phyloP scores from a whole-genome alignment of 2,329 filamentous ascomycete species.

The Aspergillus uvarum region DNA sequence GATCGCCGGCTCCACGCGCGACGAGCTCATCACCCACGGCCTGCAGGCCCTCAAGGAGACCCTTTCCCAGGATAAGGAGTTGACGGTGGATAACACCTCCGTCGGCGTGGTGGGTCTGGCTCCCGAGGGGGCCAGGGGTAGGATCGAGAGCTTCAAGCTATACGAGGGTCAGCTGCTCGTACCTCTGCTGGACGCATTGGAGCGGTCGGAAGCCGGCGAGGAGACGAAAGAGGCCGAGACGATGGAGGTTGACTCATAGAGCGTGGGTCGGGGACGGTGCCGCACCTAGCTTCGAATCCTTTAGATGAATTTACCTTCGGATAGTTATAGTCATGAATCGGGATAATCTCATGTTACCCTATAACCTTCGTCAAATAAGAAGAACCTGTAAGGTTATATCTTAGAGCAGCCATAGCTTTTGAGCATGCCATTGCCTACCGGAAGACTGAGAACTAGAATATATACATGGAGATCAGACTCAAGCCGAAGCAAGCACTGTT shows the following conservation, averaged over 20 bases:
- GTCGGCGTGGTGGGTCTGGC: slow-evolving; percentile 76
- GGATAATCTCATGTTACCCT: slow-evolving; percentile 9
- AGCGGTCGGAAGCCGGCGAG: slow-evolving; percentile 45
- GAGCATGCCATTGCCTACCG: neutral
- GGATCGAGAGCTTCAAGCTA: slow-evolving; percentile 78
- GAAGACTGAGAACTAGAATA: no score
- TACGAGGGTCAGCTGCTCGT: slow-evolving; percentile 87
- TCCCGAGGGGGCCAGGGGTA: slow-evolving; percentile 52
- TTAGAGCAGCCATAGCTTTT: neutral
- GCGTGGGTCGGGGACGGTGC: slow-evolving; percentile 13
- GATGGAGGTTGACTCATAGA: slow-evolving; percentile 59
- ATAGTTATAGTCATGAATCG: slow-evolving; percentile 13
- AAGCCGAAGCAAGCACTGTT: no score
- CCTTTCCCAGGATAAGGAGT: slow-evolving; percentile 92
- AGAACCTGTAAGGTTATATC: slow-evolving; percentile 17
- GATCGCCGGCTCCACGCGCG: slow-evolving; percentile 73
- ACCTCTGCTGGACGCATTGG: slow-evolving; percentile 75
- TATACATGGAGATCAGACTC: no score
- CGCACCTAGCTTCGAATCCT: neutral
- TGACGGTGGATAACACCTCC: slow-evolving; percentile 95
- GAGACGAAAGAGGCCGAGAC: slow-evolving; percentile 43
- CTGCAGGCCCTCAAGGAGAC: slow-evolving; percentile 91
- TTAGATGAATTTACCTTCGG: slow-evolving; percentile 2
- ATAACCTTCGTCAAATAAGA: slow-evolving; percentile 48
- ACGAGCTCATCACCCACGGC: slow-evolving; percentile 88